These are phyloP conservation scores for Xylaria sp. DNA, from an alignment of 2,329 filamentous ascomycete species.

Conservation along the genomic window DNA sequence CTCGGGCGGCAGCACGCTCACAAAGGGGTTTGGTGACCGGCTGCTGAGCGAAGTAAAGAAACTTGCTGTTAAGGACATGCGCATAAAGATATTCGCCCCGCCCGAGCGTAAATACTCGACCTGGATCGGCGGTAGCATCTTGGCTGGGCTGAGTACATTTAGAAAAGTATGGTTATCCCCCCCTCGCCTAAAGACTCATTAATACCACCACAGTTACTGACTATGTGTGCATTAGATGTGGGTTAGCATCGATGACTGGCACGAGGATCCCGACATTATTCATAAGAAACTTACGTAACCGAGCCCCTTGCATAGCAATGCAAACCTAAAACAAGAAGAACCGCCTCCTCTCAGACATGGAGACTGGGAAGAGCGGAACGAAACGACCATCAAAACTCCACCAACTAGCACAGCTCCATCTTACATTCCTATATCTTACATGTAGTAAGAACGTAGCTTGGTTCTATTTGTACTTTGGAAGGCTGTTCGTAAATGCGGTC, in stretches of 20 bases:
- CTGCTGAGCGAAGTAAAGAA: conserved; percentile 90
- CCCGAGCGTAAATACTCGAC: conserved; percentile 98
- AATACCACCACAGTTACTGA: conserved; percentile 19
- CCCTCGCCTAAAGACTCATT: not conserved
- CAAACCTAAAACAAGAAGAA: conserved; percentile 3
- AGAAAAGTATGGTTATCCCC: conserved; percentile 76
- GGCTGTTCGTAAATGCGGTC: not conserved
- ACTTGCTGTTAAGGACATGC: conserved; percentile 97
- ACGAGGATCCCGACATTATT: conserved; percentile 98
- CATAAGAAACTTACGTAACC: conserved; percentile 91
- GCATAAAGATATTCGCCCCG: conserved; percentile 98
- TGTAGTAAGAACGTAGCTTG: not conserved
- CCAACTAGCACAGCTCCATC: not conserved
- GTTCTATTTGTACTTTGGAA: conserved; percentile 4
- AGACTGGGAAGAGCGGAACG: not conserved
- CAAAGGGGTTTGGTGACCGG: conserved; percentile 94
- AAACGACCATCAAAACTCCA: not conserved
- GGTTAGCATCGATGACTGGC: conserved; percentile 99
- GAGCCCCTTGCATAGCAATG: conserved; percentile 4
- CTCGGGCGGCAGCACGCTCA: conserved; percentile 93
- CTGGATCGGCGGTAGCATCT: conserved; percentile 97
- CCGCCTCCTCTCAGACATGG: not conserved
- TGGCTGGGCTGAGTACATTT: conserved; percentile 96
- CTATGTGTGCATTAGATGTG: conserved; percentile 74
- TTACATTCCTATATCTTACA: conserved; percentile 2